Evolutionary conservation across 2,329 filamentous ascomycete genomes (phyloP).

Genomic region (Phoma sp.): DNA sequence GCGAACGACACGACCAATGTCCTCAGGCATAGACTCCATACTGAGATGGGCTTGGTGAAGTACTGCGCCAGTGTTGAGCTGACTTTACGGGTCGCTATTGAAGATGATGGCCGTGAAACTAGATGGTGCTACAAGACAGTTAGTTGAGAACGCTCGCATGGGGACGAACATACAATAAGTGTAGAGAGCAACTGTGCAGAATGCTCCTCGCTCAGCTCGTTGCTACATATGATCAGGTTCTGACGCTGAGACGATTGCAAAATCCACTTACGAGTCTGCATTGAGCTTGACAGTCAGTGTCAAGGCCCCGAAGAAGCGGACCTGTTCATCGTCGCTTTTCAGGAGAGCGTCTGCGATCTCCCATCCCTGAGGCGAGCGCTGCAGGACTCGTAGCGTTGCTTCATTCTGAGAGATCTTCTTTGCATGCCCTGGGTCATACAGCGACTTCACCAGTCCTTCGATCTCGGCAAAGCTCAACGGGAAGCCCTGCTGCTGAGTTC

Average conservation of each 20-base stretch:
- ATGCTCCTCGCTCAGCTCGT: slow-evolving; percentile 42
- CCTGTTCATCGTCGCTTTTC: slow-evolving; percentile 71
- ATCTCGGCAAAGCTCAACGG: slow-evolving; percentile 45
- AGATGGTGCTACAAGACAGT: slow-evolving; percentile 37
- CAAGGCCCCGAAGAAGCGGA: slow-evolving; percentile 90
- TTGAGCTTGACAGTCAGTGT: slow-evolving; percentile 96
- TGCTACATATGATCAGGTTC: slow-evolving; percentile 25
- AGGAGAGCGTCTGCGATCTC: slow-evolving; percentile 80
- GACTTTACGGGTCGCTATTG: slow-evolving; percentile 74
- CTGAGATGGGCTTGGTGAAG: slow-evolving; percentile 72
- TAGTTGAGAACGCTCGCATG: slow-evolving; percentile 6
- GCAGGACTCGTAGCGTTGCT: slow-evolving; percentile 77
- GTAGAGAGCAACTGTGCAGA: slow-evolving; percentile 47
- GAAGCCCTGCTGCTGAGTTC: slow-evolving; percentile 23
- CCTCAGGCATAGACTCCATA: slow-evolving; percentile 71
- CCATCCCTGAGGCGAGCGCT: slow-evolving; percentile 85
- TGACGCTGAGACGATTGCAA: neutral
- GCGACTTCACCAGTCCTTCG: slow-evolving; percentile 57
- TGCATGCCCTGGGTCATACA: slow-evolving; percentile 58
- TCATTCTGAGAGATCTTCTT: slow-evolving; percentile 65
- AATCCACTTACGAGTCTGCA: slow-evolving; percentile 74
- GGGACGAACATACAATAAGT: slow-evolving; percentile 38
- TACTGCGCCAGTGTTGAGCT: slow-evolving; percentile 79
- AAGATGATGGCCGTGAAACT: slow-evolving; percentile 51
- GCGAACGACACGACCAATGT: slow-evolving; percentile 69